Base-by-base conservation (phyloP, 768 basidiomycete species). In the Boletus subparvulus region DNA sequence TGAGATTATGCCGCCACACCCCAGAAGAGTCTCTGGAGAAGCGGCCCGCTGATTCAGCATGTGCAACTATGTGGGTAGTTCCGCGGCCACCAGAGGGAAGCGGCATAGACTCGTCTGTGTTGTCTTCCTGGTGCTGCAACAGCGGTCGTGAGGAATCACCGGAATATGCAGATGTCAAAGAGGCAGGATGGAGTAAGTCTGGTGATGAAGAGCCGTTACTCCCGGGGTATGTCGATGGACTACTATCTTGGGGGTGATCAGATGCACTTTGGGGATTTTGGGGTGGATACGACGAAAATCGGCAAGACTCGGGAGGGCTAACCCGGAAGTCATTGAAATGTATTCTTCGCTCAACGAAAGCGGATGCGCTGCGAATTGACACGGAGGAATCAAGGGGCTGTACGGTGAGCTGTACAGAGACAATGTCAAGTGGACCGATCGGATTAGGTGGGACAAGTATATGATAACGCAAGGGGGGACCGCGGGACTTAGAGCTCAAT, bases 281-380 rank as follows among this genome's bases (percentile, higher is more conserved):
- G 32, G 60, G 59, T 47, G 57, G 30, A 50, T 63, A 56, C 13
- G 68, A 63, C 40, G 68, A 48, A 13, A 49, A 40, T 24, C 47
- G 60, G 58, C 63, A 59, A 37, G 58, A 69, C 26, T 67, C 65
- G 21, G 65, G 50, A 44, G 71, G 55, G 42, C 40, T 50, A 19
- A 52, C 51, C 13, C 70, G 68, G 28, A 63, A 51, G 24, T 86
- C 82, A 50, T 75, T 77, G 51, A 90, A 76, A 47, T 80, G 78
- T 55, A 91, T 87, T 49, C 89, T 84, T 49, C 90, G 84, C 67
- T 91, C 88, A 52, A 92, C 75, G 49, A 83, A 76, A 47, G 88
- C 76, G 56, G 78, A 83, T 3, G 86, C 84, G 59, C 80, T 82
- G 44, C 85, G 85, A 55, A 91, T 77, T 39, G 78, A 74, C 37